Conservation (phyloP, 352 stramenopile genomes). For the Globisporangium spinosum region DNA sequence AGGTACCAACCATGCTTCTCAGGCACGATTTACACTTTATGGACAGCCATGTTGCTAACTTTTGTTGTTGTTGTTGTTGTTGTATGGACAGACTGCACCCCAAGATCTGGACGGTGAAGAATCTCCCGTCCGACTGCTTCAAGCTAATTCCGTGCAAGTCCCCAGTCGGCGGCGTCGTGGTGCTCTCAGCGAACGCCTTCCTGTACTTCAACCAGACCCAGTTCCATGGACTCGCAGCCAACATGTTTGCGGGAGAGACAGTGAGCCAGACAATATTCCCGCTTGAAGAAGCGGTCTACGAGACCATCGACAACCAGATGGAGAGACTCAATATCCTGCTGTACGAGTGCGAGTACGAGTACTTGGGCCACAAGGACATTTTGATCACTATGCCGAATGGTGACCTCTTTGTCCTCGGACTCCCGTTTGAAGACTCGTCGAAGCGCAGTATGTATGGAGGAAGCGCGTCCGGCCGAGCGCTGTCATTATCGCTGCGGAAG, state of each 20-base stretch:
- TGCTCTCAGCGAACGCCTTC: constrained; percentile 76
- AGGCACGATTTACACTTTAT: neutral
- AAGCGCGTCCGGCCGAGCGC: constrained; percentile 13
- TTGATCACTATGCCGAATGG: constrained; percentile 57
- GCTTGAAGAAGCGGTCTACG: constrained; percentile 57
- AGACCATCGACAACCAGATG: constrained; percentile 46
- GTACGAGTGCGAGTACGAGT: constrained; percentile 66
- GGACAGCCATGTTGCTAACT: neutral
- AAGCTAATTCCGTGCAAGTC: constrained; percentile 65
- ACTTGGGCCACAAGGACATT: constrained; percentile 66
- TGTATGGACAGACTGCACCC: constrained; percentile 46
- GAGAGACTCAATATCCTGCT: constrained; percentile 56
- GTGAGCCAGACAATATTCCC: constrained; percentile 72
- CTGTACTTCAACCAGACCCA: constrained; percentile 89
- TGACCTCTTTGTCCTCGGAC: constrained; percentile 57
- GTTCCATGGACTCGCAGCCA: constrained; percentile 73
- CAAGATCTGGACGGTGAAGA: constrained; percentile 85
- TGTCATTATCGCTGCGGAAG: constrained; percentile 51
- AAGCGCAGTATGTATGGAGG: constrained; percentile 33
- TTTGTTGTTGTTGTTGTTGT: neutral
- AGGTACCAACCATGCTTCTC: constrained; percentile 24
- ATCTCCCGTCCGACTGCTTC: constrained; percentile 78
- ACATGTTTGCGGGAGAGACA: constrained; percentile 68
- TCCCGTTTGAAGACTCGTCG: constrained; percentile 55
- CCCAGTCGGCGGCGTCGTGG: constrained; percentile 67